Evolutionary conservation across 176 grass and related monocot genomes (phyloP).

Genomic region (Oropetium thomaeum): DNA sequence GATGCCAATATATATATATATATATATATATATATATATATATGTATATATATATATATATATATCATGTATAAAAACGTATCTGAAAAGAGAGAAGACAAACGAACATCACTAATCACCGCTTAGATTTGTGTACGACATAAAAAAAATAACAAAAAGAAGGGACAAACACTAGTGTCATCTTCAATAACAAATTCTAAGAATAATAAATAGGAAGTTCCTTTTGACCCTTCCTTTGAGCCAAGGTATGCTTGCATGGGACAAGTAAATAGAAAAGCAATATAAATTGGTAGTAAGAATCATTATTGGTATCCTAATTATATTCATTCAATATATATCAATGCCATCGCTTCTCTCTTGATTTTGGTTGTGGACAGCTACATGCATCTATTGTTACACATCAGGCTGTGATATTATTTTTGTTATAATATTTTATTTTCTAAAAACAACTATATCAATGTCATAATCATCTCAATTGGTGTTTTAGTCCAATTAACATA

Average conservation of each 20-base stretch:
- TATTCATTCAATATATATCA: too few species aligned
- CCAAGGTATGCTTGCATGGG: conserved; percentile 8
- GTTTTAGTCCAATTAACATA: neutral
- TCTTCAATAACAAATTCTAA: conserved; percentile 1
- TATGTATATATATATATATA: too few species aligned
- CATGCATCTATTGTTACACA: too few species aligned
- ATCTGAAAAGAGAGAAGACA: conserved; percentile 28
- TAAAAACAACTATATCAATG: too few species aligned
- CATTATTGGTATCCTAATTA: too few species aligned
- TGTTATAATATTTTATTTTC: too few species aligned
- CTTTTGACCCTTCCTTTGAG: conserved; percentile 25
- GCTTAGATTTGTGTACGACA: conserved; percentile 2
- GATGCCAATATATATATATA: conserved; percentile 25
- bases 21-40: too few species aligned
- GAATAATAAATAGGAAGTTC: neutral
- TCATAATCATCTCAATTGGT: neutral
- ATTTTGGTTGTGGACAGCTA: too few species aligned
- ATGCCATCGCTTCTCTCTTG: too few species aligned
- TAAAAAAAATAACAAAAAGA: conserved; percentile 31
- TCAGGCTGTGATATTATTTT: too few species aligned
- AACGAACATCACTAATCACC: conserved; percentile 22
- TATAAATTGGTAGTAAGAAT: too few species aligned
- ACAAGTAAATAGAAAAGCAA: neutral
- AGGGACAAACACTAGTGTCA: conserved; percentile 32
- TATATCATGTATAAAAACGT: conserved; percentile 28